These are phyloP conservation scores for Diplodia scrobiculata DNA, from an alignment of 2,329 filamentous ascomycete species.

Conservation along the genomic window DNA sequence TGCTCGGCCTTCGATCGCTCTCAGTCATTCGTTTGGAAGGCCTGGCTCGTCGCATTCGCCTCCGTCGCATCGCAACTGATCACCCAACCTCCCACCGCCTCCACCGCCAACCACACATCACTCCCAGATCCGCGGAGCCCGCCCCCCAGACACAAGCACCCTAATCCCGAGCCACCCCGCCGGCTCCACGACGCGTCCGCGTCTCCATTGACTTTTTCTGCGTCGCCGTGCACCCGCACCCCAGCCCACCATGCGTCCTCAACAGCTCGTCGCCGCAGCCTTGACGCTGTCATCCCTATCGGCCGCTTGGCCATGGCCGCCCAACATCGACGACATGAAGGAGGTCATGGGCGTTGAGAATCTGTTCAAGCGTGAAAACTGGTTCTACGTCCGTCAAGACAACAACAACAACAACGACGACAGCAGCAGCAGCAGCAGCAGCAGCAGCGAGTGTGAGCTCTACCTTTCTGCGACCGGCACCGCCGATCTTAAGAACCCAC, in stretches of 20 bases:
- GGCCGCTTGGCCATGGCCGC: conserved; percentile 37
- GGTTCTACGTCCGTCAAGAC: conserved; percentile 11
- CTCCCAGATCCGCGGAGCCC: conserved; percentile 1
- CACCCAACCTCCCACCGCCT: conserved; percentile 13
- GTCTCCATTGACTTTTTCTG: conserved; percentile 12
- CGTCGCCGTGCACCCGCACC: neutral
- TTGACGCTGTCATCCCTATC: conserved; percentile 44
- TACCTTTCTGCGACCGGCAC: neutral
- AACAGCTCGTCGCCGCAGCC: conserved; percentile 44
- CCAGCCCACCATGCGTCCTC: conserved; percentile 40
- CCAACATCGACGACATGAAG: conserved; percentile 25
- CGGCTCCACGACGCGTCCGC: conserved; percentile 15
- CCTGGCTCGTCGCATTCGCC: neutral
- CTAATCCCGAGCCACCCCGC: conserved; percentile 1
- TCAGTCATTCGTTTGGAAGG: conserved; percentile 26
- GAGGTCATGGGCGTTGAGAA: conserved; percentile 27
- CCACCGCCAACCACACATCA: conserved; percentile 15
- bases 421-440: neutral
- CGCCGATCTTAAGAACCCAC: neutral
- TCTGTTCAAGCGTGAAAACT: conserved; percentile 18
- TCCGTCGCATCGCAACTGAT: conserved; percentile 9
- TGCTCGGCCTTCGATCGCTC: conserved; percentile 19
- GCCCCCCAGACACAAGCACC: conserved; percentile 1
- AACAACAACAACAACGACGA: neutral
- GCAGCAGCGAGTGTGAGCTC: conserved; percentile 15